A percentile compares a stretch with the other conserved stretches of the same genome.
Conservation (phyloP, 345 rosid species). For the Salix udensis region DNA sequence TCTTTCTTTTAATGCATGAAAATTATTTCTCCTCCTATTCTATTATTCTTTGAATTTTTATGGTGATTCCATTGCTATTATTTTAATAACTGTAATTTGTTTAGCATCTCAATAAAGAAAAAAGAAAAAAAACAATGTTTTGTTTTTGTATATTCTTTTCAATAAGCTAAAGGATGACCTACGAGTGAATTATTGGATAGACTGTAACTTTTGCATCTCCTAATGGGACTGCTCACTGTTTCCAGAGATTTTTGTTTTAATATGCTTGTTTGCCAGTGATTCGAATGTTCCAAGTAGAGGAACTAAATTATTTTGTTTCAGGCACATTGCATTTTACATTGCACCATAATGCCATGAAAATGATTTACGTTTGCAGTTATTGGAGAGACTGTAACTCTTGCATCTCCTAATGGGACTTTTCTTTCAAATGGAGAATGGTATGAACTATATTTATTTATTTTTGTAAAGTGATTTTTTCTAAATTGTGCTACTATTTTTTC, state of each 20-base stretch:
- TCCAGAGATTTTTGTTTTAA: background rate
- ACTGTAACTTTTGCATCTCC: too few species aligned
- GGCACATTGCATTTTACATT: background rate
- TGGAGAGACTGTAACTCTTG: slow-evolving; percentile 88
- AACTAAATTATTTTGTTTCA: background rate
- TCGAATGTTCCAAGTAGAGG: background rate
- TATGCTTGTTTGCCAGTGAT: background rate
- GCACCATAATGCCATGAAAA: slow-evolving; percentile 5
- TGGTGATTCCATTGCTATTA: background rate
- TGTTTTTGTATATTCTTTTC: background rate
- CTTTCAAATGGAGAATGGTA: slow-evolving; percentile 98
- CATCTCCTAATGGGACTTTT: slow-evolving; percentile 58
- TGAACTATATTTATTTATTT: slow-evolving; percentile 9
- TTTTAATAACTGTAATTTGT: background rate
- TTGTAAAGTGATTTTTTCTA: background rate
- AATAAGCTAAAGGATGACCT: background rate
- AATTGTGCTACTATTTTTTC: background rate
- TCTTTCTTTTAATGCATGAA: background rate
- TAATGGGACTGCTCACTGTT: background rate
- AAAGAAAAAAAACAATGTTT: too few species aligned
- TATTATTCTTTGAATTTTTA: background rate
- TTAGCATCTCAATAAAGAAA: too few species aligned
- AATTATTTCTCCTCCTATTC: background rate
- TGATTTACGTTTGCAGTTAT: slow-evolving; percentile 56
- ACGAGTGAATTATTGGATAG: background rate